Conservation (phyloP, 2,329 filamentous ascomycete species). For the Penicillium sp. region DNA sequence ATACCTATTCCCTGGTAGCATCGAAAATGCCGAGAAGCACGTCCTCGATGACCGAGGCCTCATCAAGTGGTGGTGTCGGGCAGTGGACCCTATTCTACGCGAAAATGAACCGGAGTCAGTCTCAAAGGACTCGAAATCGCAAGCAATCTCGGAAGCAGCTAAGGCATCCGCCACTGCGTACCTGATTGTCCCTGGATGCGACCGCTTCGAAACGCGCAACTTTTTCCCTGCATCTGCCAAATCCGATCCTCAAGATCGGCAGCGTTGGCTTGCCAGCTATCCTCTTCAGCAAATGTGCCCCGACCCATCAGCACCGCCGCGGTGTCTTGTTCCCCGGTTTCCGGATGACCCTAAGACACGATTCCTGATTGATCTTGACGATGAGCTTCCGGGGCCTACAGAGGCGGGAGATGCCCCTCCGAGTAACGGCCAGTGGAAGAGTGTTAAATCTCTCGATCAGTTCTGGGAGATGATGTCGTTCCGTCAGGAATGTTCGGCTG, state of each 20-base stretch:
- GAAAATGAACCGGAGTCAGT: conserved; percentile 49
- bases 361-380: conserved; percentile 85
- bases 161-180: conserved; percentile 68
- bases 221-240: conserved; percentile 67
- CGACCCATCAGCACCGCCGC: conserved; percentile 68
- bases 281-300: conserved; percentile 75
- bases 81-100: conserved; percentile 74
- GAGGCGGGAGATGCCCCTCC: conserved; percentile 42
- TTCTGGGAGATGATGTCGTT: conserved; percentile 99
- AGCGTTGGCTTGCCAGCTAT: conserved; percentile 63
- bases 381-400: conserved; percentile 63
- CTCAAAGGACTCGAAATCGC: conserved; percentile 35
- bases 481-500: conserved; percentile 91
- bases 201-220: conserved; percentile 75
- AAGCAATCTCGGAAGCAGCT: conserved; percentile 35
- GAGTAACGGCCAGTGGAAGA: conserved; percentile 74
- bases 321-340: conserved; percentile 85
- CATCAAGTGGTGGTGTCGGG: conserved; percentile 94
- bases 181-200: conserved; percentile 83
- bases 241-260: conserved; percentile 42
- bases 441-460: conserved; percentile 78
- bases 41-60: conserved; percentile 87
- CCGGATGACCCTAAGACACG: conserved; percentile 95
- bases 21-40: conserved; percentile 83
- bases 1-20: conserved; percentile 91